Evolutionary conservation across 1,284 basidiomycete species (phyloP).

Genomic region (Cystobasidium pallidum): DNA sequence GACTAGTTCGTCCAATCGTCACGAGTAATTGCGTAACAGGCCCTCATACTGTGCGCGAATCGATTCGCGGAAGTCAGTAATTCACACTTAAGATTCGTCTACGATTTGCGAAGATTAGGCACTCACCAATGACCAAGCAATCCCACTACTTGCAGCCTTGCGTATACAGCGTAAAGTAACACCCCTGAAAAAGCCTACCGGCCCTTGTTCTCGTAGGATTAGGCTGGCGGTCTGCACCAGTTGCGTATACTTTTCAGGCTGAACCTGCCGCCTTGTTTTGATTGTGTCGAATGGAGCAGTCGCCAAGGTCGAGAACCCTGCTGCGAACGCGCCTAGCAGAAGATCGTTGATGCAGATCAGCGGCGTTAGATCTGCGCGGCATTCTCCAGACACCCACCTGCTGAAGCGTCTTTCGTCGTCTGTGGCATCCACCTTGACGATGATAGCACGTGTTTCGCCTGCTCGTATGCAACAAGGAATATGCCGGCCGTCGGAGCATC

Average conservation of each 20-base stretch:
- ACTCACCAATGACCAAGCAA: conserved; percentile 67
- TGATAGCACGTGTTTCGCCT: conserved; percentile 42
- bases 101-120: background rate
- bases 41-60: conserved; percentile 45
- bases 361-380: no score
- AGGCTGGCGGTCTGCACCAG: conserved; percentile 41
- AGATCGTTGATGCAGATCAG: background rate
- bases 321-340: conserved; percentile 48
- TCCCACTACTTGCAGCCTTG: conserved; percentile 85
- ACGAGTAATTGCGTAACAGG: conserved; percentile 30
- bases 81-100: no score
- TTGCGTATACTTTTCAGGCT: conserved; percentile 42
- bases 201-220: conserved; percentile 46
- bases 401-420: conserved; percentile 24
- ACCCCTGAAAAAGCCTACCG: conserved; percentile 79
- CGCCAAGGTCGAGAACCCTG: conserved; percentile 51
- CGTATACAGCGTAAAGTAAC: conserved; percentile 77
- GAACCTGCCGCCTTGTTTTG: conserved; percentile 53
- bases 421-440: background rate
- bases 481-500: conserved; percentile 96
- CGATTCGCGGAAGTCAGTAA: background rate
- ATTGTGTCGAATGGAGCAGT: conserved; percentile 55
- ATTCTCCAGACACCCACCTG: conserved; percentile 5
- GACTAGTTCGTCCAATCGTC: background rate
- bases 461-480: conserved; percentile 88